Conservation (phyloP, 257 asterid genomes). For the Solanum ossicruentum region DNA sequence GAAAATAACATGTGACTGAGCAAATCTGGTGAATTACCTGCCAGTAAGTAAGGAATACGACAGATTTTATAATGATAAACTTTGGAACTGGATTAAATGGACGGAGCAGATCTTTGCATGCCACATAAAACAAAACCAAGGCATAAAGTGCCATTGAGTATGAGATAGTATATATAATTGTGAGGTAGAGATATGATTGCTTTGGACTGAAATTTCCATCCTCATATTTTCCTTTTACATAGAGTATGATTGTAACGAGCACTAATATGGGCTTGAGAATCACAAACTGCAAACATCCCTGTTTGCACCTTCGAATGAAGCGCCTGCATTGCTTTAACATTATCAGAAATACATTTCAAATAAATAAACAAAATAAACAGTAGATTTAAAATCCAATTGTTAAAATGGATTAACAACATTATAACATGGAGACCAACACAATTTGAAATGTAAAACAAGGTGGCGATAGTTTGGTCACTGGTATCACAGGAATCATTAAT, state of each 20-base stretch:
- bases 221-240: conserved; percentile 83
- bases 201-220: conserved; percentile 83
- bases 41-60: conserved; percentile 94
- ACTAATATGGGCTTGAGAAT: conserved; percentile 89
- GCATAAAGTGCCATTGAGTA: conserved; percentile 92
- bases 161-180: conserved; percentile 85
- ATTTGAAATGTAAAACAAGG: neutral
- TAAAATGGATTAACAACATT: neutral
- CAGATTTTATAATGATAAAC: conserved; percentile 88
- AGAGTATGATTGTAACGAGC: conserved; percentile 61
- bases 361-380: neutral
- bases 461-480: neutral
- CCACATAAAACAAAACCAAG: conserved; percentile 82
- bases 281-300: conserved; percentile 96
- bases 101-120: conserved; percentile 90
- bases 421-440: neutral
- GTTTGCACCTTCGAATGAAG: conserved; percentile 93
- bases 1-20: neutral
- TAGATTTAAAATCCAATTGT: neutral
- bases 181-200: conserved; percentile 90
- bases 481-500: neutral
- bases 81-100: conserved; percentile 98
- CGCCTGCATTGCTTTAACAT: conserved; percentile 50
- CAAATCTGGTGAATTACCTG: conserved; percentile 40
- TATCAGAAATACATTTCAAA: neutral